phyloP scores from a whole-genome alignment of 2,329 filamentous ascomycete genomes.

The Aspergillus sp. region DNA sequence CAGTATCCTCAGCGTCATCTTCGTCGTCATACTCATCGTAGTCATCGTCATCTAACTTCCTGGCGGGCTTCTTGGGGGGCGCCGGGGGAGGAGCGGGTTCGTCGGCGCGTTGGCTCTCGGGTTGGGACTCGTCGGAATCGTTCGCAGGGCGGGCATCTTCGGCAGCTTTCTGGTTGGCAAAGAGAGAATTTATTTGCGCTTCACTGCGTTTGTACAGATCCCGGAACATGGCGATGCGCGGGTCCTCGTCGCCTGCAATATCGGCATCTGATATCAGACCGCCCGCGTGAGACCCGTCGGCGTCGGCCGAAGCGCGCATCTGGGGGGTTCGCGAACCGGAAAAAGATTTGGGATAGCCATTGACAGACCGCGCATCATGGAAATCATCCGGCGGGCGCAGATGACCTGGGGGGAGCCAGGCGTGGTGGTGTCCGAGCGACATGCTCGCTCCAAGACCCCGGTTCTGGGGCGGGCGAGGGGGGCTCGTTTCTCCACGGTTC shows the following conservation, averaged over 20 bases:
- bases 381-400: conserved; percentile 65
- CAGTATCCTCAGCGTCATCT: conserved; percentile 59
- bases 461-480: conserved; percentile 47
- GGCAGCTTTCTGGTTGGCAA: conserved; percentile 51
- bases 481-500: conserved; percentile 48
- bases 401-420: conserved; percentile 65
- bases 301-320: conserved; percentile 45
- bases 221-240: conserved; percentile 70
- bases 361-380: conserved; percentile 41
- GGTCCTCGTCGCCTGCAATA: conserved; percentile 67
- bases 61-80: conserved; percentile 58
- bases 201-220: conserved; percentile 77
- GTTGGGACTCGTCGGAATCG: conserved; percentile 45
- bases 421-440: conserved; percentile 68
- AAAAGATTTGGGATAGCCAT: conserved; percentile 46
- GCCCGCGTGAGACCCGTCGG: conserved; percentile 50
- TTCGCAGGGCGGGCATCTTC: conserved; percentile 46
- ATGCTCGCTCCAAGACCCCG: conserved; percentile 56
- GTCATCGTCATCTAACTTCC: conserved; percentile 78
- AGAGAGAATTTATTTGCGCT: conserved; percentile 74
- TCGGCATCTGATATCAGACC: conserved; percentile 53
- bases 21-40: conserved; percentile 69
- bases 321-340: conserved; percentile 49
- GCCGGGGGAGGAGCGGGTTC: conserved; percentile 49
- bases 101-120: conserved; percentile 49